Evolutionary conservation across 768 basidiomycete species (phyloP), one percentile per base, ranked within the genome.

Genomic region (Russula sp.): DNA sequence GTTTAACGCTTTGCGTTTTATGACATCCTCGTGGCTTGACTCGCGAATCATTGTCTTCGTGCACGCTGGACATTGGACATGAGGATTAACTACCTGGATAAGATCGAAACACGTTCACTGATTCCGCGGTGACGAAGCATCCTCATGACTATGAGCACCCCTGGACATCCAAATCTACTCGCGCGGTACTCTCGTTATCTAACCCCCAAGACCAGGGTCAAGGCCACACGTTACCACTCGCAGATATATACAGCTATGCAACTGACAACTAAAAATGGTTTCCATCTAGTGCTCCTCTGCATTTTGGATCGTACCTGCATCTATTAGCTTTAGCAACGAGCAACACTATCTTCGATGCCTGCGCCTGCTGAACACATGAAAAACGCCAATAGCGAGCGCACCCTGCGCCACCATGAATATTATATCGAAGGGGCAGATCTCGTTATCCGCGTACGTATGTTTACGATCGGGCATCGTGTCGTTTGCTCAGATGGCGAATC

Each of bases 401-500:
- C 75, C 39, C 65, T 57, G 39, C 62, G 58, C 22, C 72, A 76
- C 44, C 65, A 71, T 0, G 70, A 77, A 0, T 88, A 82, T 61
- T 87, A 84, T 55, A 70, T 88, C 13, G 70, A 74, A 0, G 79
- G 79, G 0, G 87, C 80, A 0, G 85, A 86, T 65, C 65, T 85
- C n/a, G 57, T 74, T 53, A 63, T 74, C 63, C 64, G 68, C 14
- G 72, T 73, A 47, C 69, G 72, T 66, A 63, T 65, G 18, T 13
- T 31, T 27, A 18, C 13, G 16, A 31, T 55, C 32, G n/a, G 16
- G 16, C 39, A n/a, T 32, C 32, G 6, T 48, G 39, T 42, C 14
- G 16, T 35, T 50, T 9, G 42, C 48, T 55, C n/a, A 59, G 10
- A 16, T 14, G 14, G 6, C 4, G 14, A 34, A 2, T 35, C 2